Evolutionary conservation across 805 yeast genomes (phyloP).

Genomic region (Diddensiella caesifluorescens): DNA sequence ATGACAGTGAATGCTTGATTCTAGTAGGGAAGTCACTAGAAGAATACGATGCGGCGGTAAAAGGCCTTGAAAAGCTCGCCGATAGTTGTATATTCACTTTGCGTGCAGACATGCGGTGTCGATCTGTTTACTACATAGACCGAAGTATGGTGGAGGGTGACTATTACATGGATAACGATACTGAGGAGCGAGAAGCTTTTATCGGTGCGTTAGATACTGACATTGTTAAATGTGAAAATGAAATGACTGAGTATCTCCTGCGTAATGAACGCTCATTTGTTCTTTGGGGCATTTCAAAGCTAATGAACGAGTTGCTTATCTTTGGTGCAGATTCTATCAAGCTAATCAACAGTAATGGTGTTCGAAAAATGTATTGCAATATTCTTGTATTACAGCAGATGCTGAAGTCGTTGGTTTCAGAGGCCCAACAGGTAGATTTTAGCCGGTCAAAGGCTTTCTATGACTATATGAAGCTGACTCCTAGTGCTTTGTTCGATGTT

Average conservation of each 20-base stretch:
- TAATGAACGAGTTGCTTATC: conserved; percentile 49
- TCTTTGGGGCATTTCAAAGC: conserved; percentile 45
- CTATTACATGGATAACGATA: conserved; percentile 48
- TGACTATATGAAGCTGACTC: conserved; percentile 48
- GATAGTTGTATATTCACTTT: conserved; percentile 38
- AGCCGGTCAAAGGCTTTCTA: conserved; percentile 49
- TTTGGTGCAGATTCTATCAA: conserved; percentile 46
- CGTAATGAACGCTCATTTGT: conserved; percentile 31
- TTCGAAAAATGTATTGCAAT: conserved; percentile 53
- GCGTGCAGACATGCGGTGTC: conserved; percentile 52
- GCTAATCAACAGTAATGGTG: conserved; percentile 52
- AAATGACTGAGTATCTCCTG: conserved; percentile 33
- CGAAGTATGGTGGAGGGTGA: conserved; percentile 44
- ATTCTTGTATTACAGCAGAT: conserved; percentile 64
- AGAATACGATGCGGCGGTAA: conserved; percentile 28
- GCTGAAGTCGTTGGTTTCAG: conserved; percentile 51
- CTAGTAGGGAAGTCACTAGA: conserved; percentile 23
- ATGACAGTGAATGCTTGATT: conserved; percentile 18
- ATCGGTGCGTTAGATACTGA: conserved; percentile 49
- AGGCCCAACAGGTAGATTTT: conserved; percentile 52
- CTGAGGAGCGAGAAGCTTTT: conserved; percentile 55
- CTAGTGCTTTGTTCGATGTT: conserved; percentile 42
- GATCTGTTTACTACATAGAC: conserved; percentile 48
- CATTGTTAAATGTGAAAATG: conserved; percentile 42
- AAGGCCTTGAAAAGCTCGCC: conserved; percentile 24